Conservation (phyloP, 2,329 filamentous ascomycete genomes). For the Sporothrix globosa region DNA sequence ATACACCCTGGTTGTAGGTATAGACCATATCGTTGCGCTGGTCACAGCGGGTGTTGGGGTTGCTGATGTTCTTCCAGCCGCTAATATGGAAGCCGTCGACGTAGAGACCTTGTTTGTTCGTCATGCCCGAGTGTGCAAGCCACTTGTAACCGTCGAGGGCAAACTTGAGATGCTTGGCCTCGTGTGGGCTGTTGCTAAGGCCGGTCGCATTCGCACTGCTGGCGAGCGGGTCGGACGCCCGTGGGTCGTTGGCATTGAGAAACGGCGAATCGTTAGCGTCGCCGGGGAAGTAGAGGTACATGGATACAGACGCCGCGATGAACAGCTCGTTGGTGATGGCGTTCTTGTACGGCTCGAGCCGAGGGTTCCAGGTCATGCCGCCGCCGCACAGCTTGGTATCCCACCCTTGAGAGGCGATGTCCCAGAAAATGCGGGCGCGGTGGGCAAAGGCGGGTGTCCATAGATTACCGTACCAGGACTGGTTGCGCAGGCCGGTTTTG, state of each 20-base stretch:
- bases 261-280: slow-evolving; percentile 76
- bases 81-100: slow-evolving; percentile 87
- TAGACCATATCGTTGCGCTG: slow-evolving; percentile 85
- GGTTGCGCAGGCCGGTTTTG: slow-evolving; percentile 42
- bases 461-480: slow-evolving; percentile 74
- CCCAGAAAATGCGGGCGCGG: slow-evolving; percentile 82
- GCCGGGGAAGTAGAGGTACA: slow-evolving; percentile 89
- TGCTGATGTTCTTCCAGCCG: slow-evolving; percentile 61
- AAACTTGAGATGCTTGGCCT: slow-evolving; percentile 69
- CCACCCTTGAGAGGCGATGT: slow-evolving; percentile 78
- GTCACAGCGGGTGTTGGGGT: slow-evolving; percentile 75
- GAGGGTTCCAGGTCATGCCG: slow-evolving; percentile 86
- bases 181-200: slow-evolving; percentile 42
- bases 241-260: slow-evolving; percentile 39
- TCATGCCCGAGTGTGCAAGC: slow-evolving; percentile 81
- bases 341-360: slow-evolving; percentile 78
- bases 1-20: slow-evolving; percentile 92
- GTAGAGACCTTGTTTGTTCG: slow-evolving; percentile 72
- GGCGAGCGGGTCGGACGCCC: slow-evolving; percentile 21
- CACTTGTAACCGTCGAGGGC: slow-evolving; percentile 80
- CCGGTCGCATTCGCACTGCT: slow-evolving; percentile 17
- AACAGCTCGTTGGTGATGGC: slow-evolving; percentile 93
- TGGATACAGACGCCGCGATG: slow-evolving; percentile 79
- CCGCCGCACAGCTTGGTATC: slow-evolving; percentile 78
- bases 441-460: slow-evolving; percentile 80